Evolutionary conservation across 768 basidiomycete species (phyloP).

Genomic region (Boletus vermiculosoides): DNA sequence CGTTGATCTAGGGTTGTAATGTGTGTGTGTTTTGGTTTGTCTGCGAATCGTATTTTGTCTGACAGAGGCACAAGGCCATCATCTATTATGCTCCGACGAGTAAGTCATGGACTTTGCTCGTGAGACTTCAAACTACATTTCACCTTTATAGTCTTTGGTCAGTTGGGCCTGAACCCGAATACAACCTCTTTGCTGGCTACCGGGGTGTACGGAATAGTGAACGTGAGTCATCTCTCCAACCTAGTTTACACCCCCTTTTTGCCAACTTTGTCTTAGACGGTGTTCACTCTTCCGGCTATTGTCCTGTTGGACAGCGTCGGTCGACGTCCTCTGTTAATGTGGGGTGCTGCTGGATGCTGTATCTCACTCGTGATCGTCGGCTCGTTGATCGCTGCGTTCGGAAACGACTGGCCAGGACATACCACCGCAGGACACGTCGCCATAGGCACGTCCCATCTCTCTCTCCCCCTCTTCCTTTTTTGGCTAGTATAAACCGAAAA

Average conservation of each 20-base stretch:
- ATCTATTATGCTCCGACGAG: slow-evolving; percentile 29
- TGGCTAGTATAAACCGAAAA: slow-evolving; percentile 8
- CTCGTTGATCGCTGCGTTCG: slow-evolving; percentile 28
- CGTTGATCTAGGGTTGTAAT: slow-evolving; percentile 25
- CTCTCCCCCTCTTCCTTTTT: not conserved
- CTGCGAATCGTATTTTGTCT: not conserved
- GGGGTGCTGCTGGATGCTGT: slow-evolving; percentile 37
- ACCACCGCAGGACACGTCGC: slow-evolving; percentile 24
- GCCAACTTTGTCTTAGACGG: slow-evolving; percentile 20
- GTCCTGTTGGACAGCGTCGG: slow-evolving; percentile 39
- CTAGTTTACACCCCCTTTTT: not conserved
- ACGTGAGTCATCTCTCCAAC: slow-evolving; percentile 11
- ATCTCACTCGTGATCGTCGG: slow-evolving; percentile 30
- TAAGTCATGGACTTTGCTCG: slow-evolving; percentile 3
- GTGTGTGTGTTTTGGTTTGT: slow-evolving; percentile 19
- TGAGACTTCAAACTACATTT: slow-evolving; percentile 15
- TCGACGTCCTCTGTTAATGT: slow-evolving; percentile 40
- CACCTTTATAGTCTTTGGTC: slow-evolving; percentile 35
- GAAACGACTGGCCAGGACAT: slow-evolving; percentile 31
- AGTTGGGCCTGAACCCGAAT: slow-evolving; percentile 38
- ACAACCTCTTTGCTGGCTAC: slow-evolving; percentile 44
- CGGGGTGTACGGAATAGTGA: slow-evolving; percentile 41
- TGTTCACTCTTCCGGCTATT: slow-evolving; percentile 38
- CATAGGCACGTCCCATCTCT: slow-evolving; percentile 27
- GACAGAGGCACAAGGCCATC: slow-evolving; percentile 21